Base-by-base conservation (phyloP, 2,329 filamentous ascomycete genomes). In the Mollisia scopiformis region DNA sequence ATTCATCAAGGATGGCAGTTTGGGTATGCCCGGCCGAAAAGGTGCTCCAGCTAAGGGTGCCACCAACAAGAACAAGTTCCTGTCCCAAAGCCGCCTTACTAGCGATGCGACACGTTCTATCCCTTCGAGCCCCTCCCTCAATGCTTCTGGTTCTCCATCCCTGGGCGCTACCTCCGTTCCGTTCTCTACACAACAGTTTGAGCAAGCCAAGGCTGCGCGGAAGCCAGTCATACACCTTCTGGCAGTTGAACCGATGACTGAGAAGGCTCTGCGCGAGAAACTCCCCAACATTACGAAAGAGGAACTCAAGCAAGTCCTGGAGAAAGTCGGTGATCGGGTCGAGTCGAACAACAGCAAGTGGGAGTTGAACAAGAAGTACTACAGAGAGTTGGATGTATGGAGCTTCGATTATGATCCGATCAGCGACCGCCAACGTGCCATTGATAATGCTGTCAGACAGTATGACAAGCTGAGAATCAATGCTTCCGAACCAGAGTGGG, bases 331-430 rank as follows among this genome's bases (percentile, higher is more conserved):
- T 30, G 81, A 84, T 59, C 79, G 80, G 57, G 78, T 82, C 59
- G 64, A 77, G 4, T 72, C 76, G 2, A 75, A 75, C n/a, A n/a
- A n/a, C 4, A 79, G 83, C 62, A 85, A 79, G 65, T 89, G 83
- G 80, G 74, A 77, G 33, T 74, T 88, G 66, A 80, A 82, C 62
- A 85, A 84, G 74, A 47, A 78, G 25, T 84, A 80, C 63, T 89
- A 82, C 81, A 87, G 82, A 72, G 86, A 89, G 65, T 78, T 89
- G 14, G 85, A 89, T 66, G 83, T 88, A 23, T 89, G 83, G 80
- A 82, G 80, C 59, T 87, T 87, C 71, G 76, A 82, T 28, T 89
- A 88, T 69, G 76, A 78, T 47, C 77, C 73, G 37, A 74, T 79
- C 19, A 80, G 82, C 31, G 80, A 86, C 62, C 82, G 86, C 30